Evolutionary conservation across 768 basidiomycete genomes (phyloP), one percentile per base, ranked within the genome.

Genomic region (Pulveroboletus sp.): DNA sequence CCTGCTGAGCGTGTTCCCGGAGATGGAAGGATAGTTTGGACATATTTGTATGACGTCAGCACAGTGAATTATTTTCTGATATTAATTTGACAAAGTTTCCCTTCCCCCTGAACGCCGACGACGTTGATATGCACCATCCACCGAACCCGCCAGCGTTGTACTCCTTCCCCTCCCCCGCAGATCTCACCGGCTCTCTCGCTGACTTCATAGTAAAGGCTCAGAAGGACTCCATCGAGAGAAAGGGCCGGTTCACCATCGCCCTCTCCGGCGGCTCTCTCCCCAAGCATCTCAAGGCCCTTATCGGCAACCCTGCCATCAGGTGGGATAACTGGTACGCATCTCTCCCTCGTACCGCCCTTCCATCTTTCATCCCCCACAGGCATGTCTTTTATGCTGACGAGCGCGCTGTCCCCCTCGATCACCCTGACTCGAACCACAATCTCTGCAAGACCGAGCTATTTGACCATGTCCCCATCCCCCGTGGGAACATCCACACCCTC

Each of bases 351-450:
- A 8, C 3, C 27, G 32, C 8, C 7, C 7, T 3, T 0, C n/a
- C 39, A 1, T 6, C 6, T 11, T 52, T 57, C 42, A 58, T 5
- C 36, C n/a, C 8, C 10, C 27, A 28, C 66, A 98, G 95, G 96
- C 93, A 97, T 56, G 84, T 98, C 61, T 99, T 88, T 73, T 99
- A 96, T 64, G 92, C 85, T 28, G 96, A 99, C 69, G 96, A 99
- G 72, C 89, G 96, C 47, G 82, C 84, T 54, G 96, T 99, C 21
- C 92, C 93, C 8, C 83, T 96, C 64, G 86, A 96, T 73, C 77
- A 95, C 70, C 76, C 82, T 32, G 95, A 98, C 66, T 96, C 93
- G 27, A 99, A 98, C 69, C 92, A 96, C 75, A 61, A 68, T 14
- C 80, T 90, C 43, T 91, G 87, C 74, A 73, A 67, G 31, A 74